Base-by-base conservation (phyloP, 2,329 filamentous ascomycete species). In the Fusarium fujikuroi region DNA sequence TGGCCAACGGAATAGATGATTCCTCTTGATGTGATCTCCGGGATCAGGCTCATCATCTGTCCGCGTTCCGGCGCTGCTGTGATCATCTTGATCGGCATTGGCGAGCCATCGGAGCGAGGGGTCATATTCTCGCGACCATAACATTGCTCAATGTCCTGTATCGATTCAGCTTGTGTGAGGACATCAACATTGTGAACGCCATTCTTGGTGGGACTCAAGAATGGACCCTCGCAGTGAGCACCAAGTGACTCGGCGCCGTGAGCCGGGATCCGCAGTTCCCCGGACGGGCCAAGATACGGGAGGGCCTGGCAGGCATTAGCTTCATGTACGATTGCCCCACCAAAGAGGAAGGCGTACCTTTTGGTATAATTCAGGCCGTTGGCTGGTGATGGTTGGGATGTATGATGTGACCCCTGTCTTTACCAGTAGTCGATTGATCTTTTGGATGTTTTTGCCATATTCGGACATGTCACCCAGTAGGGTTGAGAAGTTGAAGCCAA, bases 161-260 rank as follows among this genome's bases (percentile, higher is more conserved):
- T 88, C 32, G 86, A 89, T 44, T 89, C 82, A 16, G 89, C 92
- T 56, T 90, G 83, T 44, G 87, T 89, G 49, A 97, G 87, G 21
- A 96, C 92, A 63, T 91, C 88, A 23, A 87, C 84, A 78, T 93
- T 93, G 85, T 97, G 95, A 42, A 97, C 92, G 57, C 95, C 95
- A 78, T 97, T 97, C 80, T 95, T 95, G 52, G 90, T 89, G 1
- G 92, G 91, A 77, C 86, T 93, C 62, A 98, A 87, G 83, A 98
- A 98, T 0, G 95, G 95, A 0, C 95, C 95, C 85, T 98, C 95
- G 79, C 93, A 93, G 79, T 98, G 95, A 7, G 95, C 95, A 36
- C 95, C 95, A 19, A 98, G 88, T 1, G 93, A 96, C 83, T 97
- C 95, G 53, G 94, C 91, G 50, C 95, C 95, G 71, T 93, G 89